Percentiles rank a stretch among this genome's conserved stretches.
phyloP scores from a whole-genome alignment of 2,329 filamentous ascomycete genomes.

The Calycina marina region DNA sequence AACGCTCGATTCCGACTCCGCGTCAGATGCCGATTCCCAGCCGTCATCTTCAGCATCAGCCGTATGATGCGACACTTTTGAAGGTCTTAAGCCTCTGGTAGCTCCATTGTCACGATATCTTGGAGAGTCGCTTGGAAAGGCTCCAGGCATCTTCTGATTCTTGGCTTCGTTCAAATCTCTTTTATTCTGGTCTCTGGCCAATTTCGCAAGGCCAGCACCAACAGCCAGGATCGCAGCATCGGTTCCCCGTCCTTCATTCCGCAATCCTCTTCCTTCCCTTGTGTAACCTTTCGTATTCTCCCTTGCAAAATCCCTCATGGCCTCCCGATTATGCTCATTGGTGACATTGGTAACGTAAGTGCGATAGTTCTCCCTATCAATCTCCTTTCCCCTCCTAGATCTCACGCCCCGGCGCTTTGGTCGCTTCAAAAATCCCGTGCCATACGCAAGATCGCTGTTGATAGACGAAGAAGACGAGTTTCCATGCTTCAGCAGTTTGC shows the following conservation, averaged over 20 bases:
- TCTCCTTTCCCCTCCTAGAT: constrained; percentile 17
- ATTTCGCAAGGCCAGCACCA: constrained; percentile 30
- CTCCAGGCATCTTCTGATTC: constrained; percentile 10
- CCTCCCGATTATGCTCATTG: constrained; percentile 2
- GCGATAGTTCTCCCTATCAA: constrained; percentile 13
- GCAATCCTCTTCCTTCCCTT: constrained; percentile 1
- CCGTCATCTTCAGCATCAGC: constrained; percentile 31
- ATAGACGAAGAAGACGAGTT: constrained; percentile 55
- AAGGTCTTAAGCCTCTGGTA: constrained; percentile 16
- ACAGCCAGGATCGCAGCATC: constrained; percentile 32
- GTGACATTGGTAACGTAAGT: constrained; percentile 10
- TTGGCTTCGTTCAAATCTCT: constrained; percentile 23
- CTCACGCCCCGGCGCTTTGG: constrained; percentile 16
- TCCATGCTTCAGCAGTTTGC: constrained; percentile 40
- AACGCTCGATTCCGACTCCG: constrained; percentile 34
- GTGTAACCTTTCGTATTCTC: constrained; percentile 10
- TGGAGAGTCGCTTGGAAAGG: constrained; percentile 5
- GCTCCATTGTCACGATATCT: constrained; percentile 4
- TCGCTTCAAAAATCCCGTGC: constrained; percentile 34
- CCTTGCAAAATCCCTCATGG: constrained; percentile 4
- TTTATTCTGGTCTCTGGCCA: constrained; percentile 27
- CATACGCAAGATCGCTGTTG: constrained; percentile 55
- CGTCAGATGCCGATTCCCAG: constrained; percentile 44
- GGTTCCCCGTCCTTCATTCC: constrained; percentile 18
- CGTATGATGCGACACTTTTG: constrained; percentile 19